A percentile compares a stretch with the other conserved stretches of the same genome.
These are phyloP conservation scores for Dactylonectria estremocensis DNA, from an alignment of 2,329 filamentous ascomycete species.

Conservation along the genomic window DNA sequence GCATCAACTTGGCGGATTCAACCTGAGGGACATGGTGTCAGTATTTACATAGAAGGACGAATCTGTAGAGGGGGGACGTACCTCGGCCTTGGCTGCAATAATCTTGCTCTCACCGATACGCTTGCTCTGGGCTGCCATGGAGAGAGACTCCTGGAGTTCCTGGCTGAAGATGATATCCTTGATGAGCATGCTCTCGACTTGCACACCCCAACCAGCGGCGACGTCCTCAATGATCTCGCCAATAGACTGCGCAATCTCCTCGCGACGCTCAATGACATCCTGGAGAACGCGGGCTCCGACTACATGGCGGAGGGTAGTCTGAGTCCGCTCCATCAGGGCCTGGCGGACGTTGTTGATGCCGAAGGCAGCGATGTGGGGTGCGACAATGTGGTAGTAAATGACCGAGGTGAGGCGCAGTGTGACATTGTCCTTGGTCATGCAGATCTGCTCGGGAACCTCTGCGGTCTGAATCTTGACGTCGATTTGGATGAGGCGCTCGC, in stretches of 20 bases:
- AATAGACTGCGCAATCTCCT: conserved; percentile 96
- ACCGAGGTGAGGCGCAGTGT: conserved; percentile 94
- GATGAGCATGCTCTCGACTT: conserved; percentile 98
- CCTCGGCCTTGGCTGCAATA: conserved; percentile 94
- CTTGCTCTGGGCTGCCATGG: conserved; percentile 99
- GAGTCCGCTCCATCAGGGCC: conserved; percentile 97
- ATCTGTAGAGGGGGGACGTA: conserved; percentile 36
- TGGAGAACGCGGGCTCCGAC: conserved; percentile 96
- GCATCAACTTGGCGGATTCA: conserved; percentile 94
- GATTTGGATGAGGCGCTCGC: conserved; percentile 89
- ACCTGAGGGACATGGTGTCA: conserved; percentile 63
- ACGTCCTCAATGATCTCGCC: conserved; percentile 98
- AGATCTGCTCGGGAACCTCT: conserved; percentile 95
- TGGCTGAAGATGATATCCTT: conserved; percentile 99
- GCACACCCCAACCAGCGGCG: conserved; percentile 92
- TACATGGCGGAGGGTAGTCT: conserved; percentile 97
- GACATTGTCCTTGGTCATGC: conserved; percentile 99
- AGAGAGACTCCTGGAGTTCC: conserved; percentile 95
- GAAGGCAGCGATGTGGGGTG: conserved; percentile 96
- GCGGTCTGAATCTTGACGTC: conserved; percentile 99
- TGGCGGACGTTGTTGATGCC: conserved; percentile 95
- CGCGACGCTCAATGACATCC: conserved; percentile 97
- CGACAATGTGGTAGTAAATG: conserved; percentile 98
- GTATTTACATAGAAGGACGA: not conserved
- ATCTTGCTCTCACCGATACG: conserved; percentile 98